Evolutionary conservation across 176 grass and related monocot genomes (phyloP).

Genomic region (Bonia amplexicaulis): DNA sequence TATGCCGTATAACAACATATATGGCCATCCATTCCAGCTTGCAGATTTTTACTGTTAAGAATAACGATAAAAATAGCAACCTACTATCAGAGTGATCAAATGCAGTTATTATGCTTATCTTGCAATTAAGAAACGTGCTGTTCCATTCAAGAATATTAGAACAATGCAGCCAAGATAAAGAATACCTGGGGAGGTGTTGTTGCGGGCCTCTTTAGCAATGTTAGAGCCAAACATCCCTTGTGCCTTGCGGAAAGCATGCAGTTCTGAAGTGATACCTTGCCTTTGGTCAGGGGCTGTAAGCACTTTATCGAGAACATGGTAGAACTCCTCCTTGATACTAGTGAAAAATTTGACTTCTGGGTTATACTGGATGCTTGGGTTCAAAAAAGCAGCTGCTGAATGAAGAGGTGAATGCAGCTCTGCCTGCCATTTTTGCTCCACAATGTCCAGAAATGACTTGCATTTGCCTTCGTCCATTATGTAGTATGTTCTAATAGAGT

Average conservation of each 20-base stretch:
- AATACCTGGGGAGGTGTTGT: slow-evolving; percentile 68
- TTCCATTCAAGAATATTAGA: slow-evolving; percentile 1
- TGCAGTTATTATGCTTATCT: not conserved
- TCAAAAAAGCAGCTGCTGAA: slow-evolving; percentile 75
- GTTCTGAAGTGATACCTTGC: slow-evolving; percentile 71
- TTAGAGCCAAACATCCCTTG: slow-evolving; percentile 89
- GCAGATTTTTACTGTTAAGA: not conserved
- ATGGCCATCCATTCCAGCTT: not conserved
- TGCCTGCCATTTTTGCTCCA: slow-evolving; percentile 74
- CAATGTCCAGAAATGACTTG: slow-evolving; percentile 86
- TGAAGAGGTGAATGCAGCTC: slow-evolving; percentile 91
- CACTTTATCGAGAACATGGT: slow-evolving; percentile 71
- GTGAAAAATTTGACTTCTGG: slow-evolving; percentile 70
- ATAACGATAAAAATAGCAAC: not conserved
- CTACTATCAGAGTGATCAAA: not conserved
- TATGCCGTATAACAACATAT: not conserved
- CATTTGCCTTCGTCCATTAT: slow-evolving; percentile 98
- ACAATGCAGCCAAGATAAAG: not conserved
- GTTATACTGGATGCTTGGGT: slow-evolving; percentile 91
- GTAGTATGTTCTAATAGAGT: slow-evolving; percentile 93
- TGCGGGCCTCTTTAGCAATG: slow-evolving; percentile 87
- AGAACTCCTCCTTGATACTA: slow-evolving; percentile 74
- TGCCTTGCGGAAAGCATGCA: slow-evolving; percentile 79
- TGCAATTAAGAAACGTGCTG: not conserved
- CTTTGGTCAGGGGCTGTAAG: slow-evolving; percentile 70